Evolutionary conservation across 164 flowering plant genomes (phyloP).

Genomic region (Santalum album): DNA sequence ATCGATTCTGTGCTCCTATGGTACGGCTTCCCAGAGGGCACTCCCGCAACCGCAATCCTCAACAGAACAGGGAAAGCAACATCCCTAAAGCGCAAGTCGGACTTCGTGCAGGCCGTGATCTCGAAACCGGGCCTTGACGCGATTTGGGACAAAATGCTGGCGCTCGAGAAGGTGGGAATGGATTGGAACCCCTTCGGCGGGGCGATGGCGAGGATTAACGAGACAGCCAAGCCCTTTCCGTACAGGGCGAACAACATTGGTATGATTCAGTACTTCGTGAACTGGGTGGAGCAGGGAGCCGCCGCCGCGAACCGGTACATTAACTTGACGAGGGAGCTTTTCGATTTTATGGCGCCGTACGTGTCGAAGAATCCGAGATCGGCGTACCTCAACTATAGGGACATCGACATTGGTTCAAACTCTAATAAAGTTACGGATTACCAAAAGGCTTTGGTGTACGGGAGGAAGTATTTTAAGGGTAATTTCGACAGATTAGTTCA

Average conservation of each 20-base stretch:
- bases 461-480: neutral
- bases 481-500: constrained; percentile 5
- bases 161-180: constrained; percentile 19
- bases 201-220: constrained; percentile 20
- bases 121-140: constrained; percentile 14
- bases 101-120: constrained; percentile 29
- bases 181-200: constrained; percentile 38
- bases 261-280: constrained; percentile 31
- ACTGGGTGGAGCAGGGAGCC: constrained; percentile 19
- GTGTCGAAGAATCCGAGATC: constrained; percentile 38
- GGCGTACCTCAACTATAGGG: constrained; percentile 35
- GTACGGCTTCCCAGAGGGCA: too few species aligned
- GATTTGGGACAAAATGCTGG: constrained; percentile 19
- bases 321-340: constrained; percentile 12
- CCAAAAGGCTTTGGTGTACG: neutral
- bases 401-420: constrained; percentile 8
- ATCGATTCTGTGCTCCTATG: too few species aligned
- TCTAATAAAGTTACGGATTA: neutral
- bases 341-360: constrained; percentile 28
- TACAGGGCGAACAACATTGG: constrained; percentile 31
- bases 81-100: constrained; percentile 34
- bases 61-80: too few species aligned
- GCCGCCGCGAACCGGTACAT: constrained; percentile 12
- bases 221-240: constrained; percentile 28
- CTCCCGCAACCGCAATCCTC: too few species aligned